Evolutionary conservation across 768 basidiomycete species (phyloP).

Genomic region (Leccinum incarnatum): DNA sequence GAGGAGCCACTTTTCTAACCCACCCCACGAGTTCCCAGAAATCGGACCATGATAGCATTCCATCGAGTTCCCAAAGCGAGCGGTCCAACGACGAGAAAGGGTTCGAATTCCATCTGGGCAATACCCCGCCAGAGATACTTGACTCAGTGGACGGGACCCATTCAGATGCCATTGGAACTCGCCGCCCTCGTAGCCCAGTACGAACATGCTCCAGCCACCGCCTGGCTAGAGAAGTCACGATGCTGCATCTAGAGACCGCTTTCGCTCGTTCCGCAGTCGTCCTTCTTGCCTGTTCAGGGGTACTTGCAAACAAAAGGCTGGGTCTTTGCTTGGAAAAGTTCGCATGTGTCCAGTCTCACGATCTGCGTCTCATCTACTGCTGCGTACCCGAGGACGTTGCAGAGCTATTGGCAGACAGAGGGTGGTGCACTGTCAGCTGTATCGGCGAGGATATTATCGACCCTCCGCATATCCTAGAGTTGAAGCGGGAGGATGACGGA

Average conservation of each 20-base stretch:
- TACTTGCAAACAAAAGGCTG: conserved; percentile 53
- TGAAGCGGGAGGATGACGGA: conserved; percentile 36
- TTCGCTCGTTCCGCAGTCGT: conserved; percentile 28
- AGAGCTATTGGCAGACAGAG: conserved; percentile 35
- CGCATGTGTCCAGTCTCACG: conserved; percentile 40
- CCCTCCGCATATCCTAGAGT: conserved; percentile 43
- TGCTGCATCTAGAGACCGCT: conserved; percentile 46
- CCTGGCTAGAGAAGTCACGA: conserved; percentile 65
- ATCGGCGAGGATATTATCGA: conserved; percentile 62
- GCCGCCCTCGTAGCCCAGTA: conserved; percentile 59
- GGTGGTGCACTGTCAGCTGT: conserved; percentile 60
- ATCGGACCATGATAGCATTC: neutral
- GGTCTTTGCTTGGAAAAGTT: conserved; percentile 62
- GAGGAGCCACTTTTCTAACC: neutral
- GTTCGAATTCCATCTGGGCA: neutral
- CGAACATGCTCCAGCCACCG: conserved; percentile 66
- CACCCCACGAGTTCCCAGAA: neutral
- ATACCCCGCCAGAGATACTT: conserved; percentile 7
- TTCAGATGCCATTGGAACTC: conserved; percentile 26
- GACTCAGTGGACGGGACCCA: conserved; percentile 5
- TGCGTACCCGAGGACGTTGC: conserved; percentile 56
- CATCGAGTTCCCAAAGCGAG: conserved; percentile 1
- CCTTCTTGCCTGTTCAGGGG: conserved; percentile 52
- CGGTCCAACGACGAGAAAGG: neutral
- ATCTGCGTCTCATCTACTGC: conserved; percentile 56